Evolutionary conservation across 768 basidiomycete genomes (phyloP), one percentile per base, ranked within the genome.

Genomic region (Agrocybe pediades): DNA sequence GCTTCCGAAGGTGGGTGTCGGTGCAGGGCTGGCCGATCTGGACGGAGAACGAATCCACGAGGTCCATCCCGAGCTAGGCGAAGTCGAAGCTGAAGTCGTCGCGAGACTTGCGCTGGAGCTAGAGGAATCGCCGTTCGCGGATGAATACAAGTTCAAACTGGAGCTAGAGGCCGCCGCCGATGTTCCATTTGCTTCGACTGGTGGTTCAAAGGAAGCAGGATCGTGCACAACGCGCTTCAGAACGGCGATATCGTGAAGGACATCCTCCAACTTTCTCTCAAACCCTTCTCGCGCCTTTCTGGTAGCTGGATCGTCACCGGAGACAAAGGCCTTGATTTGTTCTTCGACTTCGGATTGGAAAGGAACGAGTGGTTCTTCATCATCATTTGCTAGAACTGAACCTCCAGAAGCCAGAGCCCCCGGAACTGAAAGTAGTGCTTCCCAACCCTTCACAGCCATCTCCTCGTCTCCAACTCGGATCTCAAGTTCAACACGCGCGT

Each of bases 401-500:
- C 24, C 27, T 19, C 49, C 55, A 41, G 19, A 57, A 6, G 56
- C 46, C 36, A 76, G 54, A 0, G 83, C 84, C 1, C 82, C 82
- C 20, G 81, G 80, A 2, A 91, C 73, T 15, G 73, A 70, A 11
- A 92, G 71, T n/a, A 91, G 65, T 0, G 87, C 84, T 59, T 85
- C 83, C 54, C 85, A 92, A 2, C 90, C 90, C 7, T 76, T 77
- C 6, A 74, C 72, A 0, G 86, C 73, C 13, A 92, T 76, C 9
- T 76, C 78, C 57, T 90, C 90, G 63, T 94, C 91, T 2, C 87
- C 80, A 9, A 85, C 71, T 20, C 83, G 81, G 36, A 93, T 92
- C 70, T 93, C 91, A 19, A 94, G 71, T 64, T 93, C 91, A 9
- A 94, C 91, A 1, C 88, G 82, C 1, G 83, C 83, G 58, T 92